Percentiles rank a stretch among this genome's conserved stretches.
Evolutionary conservation across 1,284 basidiomycete genomes (phyloP).

Genomic region (Kwoniella shivajii): DNA sequence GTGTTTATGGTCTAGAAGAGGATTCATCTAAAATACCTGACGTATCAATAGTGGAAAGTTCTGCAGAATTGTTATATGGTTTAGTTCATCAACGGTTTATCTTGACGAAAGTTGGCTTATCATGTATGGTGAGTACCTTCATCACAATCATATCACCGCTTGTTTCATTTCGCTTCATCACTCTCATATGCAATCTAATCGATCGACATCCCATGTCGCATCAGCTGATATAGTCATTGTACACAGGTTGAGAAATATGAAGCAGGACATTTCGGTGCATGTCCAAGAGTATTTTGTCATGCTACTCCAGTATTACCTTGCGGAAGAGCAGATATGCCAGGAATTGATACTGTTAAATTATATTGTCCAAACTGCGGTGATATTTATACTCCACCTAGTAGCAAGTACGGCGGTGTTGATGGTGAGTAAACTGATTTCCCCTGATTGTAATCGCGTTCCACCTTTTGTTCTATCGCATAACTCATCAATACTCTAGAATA

Average conservation of each 20-base stretch:
- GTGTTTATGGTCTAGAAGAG: slow-evolving; percentile 70
- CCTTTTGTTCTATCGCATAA: background rate
- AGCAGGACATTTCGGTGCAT: slow-evolving; percentile 85
- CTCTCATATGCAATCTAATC: background rate
- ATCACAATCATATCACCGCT: background rate
- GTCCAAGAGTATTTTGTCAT: slow-evolving; percentile 93
- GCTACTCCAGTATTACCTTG: slow-evolving; percentile 90
- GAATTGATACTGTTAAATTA: slow-evolving; percentile 97
- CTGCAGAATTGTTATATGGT: slow-evolving; percentile 95
- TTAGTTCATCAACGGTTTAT: slow-evolving; percentile 98
- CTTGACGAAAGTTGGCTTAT: slow-evolving; percentile 87
- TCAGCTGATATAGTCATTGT: background rate
- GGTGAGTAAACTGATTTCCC: slow-evolving; percentile 60
- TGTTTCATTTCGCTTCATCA: background rate
- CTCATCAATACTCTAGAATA: too few relatives aligned
- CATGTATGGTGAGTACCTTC: slow-evolving; percentile 77
- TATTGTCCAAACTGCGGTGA: slow-evolving; percentile 99
- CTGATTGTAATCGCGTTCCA: background rate
- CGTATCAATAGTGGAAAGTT: slow-evolving; percentile 96
- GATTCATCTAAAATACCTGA: slow-evolving; percentile 78
- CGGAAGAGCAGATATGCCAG: slow-evolving; percentile 92
- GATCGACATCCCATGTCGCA: background rate
- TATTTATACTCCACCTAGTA: slow-evolving; percentile 92
- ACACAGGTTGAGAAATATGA: slow-evolving; percentile 93
- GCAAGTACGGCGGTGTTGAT: slow-evolving; percentile 93